These are phyloP conservation scores for Scedosporium boydii DNA, from an alignment of 2,329 filamentous ascomycete genomes.

Conservation along the genomic window DNA sequence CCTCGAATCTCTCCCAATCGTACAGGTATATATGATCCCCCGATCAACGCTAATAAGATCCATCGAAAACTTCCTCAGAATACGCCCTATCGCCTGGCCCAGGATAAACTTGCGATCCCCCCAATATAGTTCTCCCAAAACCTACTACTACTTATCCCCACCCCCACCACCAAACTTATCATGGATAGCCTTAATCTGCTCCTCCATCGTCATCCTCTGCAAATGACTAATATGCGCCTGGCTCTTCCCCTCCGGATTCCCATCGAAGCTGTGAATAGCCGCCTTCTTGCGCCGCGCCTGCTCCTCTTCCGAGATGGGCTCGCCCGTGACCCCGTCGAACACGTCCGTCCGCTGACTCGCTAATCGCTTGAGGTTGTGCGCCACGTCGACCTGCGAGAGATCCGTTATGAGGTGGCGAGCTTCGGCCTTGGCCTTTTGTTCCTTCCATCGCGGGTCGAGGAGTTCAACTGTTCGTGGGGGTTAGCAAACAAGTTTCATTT, in stretches of 20 bases:
- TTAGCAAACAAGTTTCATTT: not conserved
- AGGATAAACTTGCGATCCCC: no score
- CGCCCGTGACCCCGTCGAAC: constrained; percentile 66
- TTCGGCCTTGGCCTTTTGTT: constrained; percentile 84
- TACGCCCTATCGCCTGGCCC: no score
- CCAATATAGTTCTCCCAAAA: no score
- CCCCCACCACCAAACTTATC: constrained; percentile 33
- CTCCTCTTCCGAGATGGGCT: constrained; percentile 64
- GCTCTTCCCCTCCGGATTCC: constrained; percentile 49
- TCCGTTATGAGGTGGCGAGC: constrained; percentile 79
- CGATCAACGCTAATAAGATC: no score
- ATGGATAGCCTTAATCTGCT: constrained; percentile 64
- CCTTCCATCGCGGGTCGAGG: constrained; percentile 89
- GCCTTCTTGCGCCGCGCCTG: constrained; percentile 66
- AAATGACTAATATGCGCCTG: constrained; percentile 46
- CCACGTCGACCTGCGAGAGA: constrained; percentile 75
- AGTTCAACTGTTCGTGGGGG: constrained; percentile 57
- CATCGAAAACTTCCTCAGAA: no score
- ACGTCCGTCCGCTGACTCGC: constrained; percentile 82
- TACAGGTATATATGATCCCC: no score
- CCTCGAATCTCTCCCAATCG: no score
- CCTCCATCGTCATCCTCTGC: constrained; percentile 68
- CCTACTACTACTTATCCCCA: no score
- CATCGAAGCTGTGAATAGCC: constrained; percentile 56
- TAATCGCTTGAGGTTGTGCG: constrained; percentile 90